Percentiles rank a stretch among this genome's conserved stretches.
Evolutionary conservation across 129 eudicot species (phyloP).

Genomic region (Flaveria bidentis): DNA sequence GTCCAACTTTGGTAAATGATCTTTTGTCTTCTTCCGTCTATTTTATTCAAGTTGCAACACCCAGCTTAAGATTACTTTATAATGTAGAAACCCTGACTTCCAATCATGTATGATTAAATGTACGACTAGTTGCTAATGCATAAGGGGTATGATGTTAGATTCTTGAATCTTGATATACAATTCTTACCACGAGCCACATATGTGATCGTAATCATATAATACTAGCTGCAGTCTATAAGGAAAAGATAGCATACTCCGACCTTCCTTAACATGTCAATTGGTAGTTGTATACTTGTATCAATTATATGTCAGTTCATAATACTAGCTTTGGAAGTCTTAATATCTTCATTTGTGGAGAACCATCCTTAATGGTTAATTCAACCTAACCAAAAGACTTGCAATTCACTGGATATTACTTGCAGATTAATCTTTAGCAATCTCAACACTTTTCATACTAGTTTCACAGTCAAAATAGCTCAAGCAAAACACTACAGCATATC

Average conservation of each 20-base stretch:
- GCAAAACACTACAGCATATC: not conserved
- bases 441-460: not conserved
- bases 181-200: not conserved
- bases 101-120: not conserved
- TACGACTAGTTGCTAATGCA: not conserved
- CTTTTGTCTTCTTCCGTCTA: not conserved
- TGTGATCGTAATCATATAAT: not conserved
- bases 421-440: constrained; percentile 5
- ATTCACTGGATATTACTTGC: not conserved
- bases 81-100: not conserved
- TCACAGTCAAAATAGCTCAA: not conserved
- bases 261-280: not conserved
- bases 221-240: not conserved
- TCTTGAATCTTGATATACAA: not conserved
- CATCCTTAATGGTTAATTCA: no score
- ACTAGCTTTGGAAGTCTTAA: not conserved
- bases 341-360: not conserved
- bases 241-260: not conserved
- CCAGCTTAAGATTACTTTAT: not conserved
- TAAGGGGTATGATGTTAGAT: not conserved
- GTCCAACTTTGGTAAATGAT: constrained; percentile 9
- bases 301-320: no score
- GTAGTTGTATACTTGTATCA: no score
- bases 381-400: no score
- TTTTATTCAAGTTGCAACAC: not conserved